These are phyloP conservation scores for Botrytis medusae DNA, from an alignment of 2,329 filamentous ascomycete species.

Conservation along the genomic window DNA sequence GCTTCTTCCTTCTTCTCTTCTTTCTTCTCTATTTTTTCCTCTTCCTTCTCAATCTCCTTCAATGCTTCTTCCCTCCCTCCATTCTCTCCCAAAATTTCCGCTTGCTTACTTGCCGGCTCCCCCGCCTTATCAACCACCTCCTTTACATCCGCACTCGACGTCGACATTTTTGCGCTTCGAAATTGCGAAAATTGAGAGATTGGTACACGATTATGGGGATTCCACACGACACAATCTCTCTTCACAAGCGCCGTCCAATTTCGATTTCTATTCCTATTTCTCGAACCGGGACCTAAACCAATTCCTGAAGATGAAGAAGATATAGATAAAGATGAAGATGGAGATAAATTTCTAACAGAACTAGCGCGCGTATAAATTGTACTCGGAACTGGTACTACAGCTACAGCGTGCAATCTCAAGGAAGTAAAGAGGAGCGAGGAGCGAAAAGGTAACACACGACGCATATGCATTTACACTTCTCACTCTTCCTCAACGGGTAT, in stretches of 20 bases:
- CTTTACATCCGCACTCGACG: not conserved
- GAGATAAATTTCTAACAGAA: not conserved
- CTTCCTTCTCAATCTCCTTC: conserved; percentile 40
- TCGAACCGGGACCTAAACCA: not conserved
- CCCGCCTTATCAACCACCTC: conserved; percentile 52
- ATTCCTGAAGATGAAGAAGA: not conserved
- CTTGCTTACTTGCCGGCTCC: conserved; percentile 55
- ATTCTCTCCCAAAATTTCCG: conserved; percentile 39
- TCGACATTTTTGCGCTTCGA: conserved; percentile 14
- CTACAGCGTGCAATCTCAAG: not conserved
- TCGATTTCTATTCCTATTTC: not conserved
- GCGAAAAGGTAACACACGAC: not conserved
- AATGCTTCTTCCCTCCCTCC: conserved; percentile 49
- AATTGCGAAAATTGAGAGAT: not conserved
- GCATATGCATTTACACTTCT: not conserved
- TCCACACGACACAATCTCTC: not conserved
- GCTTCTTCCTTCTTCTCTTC: conserved; percentile 29
- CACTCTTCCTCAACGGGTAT: not conserved
- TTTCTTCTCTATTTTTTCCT: conserved; percentile 25
- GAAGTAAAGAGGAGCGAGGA: not conserved
- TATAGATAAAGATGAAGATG: not conserved
- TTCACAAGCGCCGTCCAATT: not conserved
- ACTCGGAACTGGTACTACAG: not conserved
- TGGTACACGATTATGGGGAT: not conserved
- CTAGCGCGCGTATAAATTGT: not conserved